phyloP scores from a whole-genome alignment of 2,329 filamentous ascomycete species.

The Blastomyces gilchristii region DNA sequence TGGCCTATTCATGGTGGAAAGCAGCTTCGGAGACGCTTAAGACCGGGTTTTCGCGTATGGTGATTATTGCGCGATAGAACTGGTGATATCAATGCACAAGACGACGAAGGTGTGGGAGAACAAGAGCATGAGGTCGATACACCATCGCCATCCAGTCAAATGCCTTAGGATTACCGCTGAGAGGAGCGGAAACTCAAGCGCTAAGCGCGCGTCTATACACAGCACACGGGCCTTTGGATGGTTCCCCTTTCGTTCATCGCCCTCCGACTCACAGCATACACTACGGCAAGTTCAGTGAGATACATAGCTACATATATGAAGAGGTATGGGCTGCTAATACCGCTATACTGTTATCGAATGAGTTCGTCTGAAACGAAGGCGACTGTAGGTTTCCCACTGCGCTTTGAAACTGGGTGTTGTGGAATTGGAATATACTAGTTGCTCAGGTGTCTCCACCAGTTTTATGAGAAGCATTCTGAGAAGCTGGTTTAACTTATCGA shows the following conservation, averaged over 20 bases:
- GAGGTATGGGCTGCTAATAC: neutral
- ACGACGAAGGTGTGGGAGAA: neutral
- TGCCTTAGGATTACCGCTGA: neutral
- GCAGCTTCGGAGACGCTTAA: conserved; percentile 10
- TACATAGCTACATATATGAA: neutral
- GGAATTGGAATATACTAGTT: neutral
- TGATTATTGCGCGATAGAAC: neutral
- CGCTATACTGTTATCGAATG: neutral
- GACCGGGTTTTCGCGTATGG: conserved; percentile 2
- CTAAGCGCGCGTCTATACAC: neutral
- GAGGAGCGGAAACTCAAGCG: neutral
- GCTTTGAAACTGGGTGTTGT: neutral
- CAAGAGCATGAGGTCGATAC: neutral
- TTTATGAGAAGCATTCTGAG: neutral
- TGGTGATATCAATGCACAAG: neutral
- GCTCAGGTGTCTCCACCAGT: neutral
- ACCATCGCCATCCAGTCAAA: neutral
- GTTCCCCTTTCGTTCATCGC: too few species aligned
- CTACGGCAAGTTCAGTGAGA: conserved; percentile 9
- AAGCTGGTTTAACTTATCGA: neutral
- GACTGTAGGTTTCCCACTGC: neutral
- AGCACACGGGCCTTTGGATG: neutral
- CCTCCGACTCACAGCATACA: neutral
- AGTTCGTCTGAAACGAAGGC: neutral
- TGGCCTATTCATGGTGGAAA: conserved; percentile 40